phyloP scores from a whole-genome alignment of 306 rosid genomes.

The Ziziphus jujuba region DNA sequence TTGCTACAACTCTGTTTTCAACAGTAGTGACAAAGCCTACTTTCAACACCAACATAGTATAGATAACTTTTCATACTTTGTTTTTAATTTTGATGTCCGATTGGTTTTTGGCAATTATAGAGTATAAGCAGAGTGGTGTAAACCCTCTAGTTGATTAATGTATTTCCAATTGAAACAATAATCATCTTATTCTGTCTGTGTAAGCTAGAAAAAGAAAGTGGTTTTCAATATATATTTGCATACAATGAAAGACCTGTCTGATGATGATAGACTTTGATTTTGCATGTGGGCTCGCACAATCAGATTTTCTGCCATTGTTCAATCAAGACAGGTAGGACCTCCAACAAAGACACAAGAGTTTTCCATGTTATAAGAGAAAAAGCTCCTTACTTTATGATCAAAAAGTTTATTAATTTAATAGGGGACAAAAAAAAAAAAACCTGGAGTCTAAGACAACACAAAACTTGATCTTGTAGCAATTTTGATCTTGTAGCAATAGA shows the following conservation, averaged over 20 bases:
- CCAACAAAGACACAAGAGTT: slow-evolving; percentile 31
- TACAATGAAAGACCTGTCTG: neutral
- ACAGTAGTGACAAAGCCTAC: too few species aligned
- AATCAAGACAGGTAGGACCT: slow-evolving; percentile 45
- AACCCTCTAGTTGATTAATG: too few species aligned
- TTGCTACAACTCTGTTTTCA: too few species aligned
- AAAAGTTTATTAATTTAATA: slow-evolving; percentile 14
- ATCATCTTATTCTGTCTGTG: too few species aligned
- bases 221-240: too few species aligned
- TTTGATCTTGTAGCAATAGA: neutral
- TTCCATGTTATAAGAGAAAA: neutral
- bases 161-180: too few species aligned
- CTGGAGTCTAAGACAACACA: slow-evolving; percentile 27
- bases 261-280: slow-evolving; percentile 1
- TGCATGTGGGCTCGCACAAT: slow-evolving; percentile 47
- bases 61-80: too few species aligned
- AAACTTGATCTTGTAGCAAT: slow-evolving; percentile 16
- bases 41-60: too few species aligned
- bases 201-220: too few species aligned
- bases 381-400: slow-evolving; percentile 10
- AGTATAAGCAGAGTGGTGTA: too few species aligned
- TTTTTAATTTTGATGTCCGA: too few species aligned
- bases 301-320: slow-evolving; percentile 40
- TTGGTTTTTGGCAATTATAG: too few species aligned
- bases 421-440: neutral